Conservation (phyloP, 345 rosid genomes). For the Bruguiera gymnorhiza region DNA sequence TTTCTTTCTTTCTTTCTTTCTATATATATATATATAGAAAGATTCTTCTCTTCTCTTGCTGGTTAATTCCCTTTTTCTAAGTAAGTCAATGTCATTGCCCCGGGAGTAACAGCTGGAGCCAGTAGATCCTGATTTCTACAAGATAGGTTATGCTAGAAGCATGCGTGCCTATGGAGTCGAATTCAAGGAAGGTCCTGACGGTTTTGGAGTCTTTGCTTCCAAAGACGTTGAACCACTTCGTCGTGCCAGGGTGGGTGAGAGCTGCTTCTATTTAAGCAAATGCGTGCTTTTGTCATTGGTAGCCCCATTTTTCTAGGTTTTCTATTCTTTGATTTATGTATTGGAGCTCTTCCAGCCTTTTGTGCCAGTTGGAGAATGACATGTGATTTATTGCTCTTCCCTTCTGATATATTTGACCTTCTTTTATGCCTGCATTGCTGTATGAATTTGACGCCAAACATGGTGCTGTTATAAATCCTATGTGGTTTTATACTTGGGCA, state of each 20-base stretch:
- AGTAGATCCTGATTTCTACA: slow-evolving; percentile 93
- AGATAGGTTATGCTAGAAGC: slow-evolving; percentile 77
- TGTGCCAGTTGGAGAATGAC: neutral
- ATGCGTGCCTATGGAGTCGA: slow-evolving; percentile 90
- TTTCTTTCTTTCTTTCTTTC: neutral
- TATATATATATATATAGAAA: neutral
- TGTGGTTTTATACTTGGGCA: slow-evolving; percentile 27
- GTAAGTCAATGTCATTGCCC: neutral
- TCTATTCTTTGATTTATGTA: neutral
- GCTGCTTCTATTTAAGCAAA: slow-evolving; percentile 19
- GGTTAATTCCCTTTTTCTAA: neutral
- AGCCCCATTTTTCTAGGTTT: neutral
- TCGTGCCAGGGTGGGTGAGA: slow-evolving; percentile 64
- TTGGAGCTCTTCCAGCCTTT: neutral
- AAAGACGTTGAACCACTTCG: slow-evolving; percentile 79
- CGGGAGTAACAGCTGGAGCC: slow-evolving; percentile 43
- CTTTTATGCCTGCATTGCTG: neutral
- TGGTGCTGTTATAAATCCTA: neutral
- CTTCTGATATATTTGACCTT: neutral
- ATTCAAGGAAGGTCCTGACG: slow-evolving; percentile 87
- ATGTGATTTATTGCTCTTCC: neutral
- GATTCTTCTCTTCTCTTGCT: too few relatives aligned
- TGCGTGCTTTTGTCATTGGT: neutral
- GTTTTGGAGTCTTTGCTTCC: slow-evolving; percentile 88
- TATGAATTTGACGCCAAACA: neutral